Base-by-base conservation (phyloP, 176 grass and related monocot species). In the Hsuehochloa calcarea region DNA sequence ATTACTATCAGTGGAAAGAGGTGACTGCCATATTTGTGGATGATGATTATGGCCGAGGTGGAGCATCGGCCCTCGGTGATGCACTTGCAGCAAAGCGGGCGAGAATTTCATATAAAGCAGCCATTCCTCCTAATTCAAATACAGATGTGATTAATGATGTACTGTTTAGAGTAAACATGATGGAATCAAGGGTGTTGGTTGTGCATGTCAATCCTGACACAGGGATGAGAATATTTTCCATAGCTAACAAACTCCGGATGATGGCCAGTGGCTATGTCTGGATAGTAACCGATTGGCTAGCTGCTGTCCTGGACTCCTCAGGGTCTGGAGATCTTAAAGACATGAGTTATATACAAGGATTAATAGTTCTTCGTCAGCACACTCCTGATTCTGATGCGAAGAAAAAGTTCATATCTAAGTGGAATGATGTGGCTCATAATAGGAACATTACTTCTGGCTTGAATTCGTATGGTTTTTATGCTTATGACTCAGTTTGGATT, bases 271-370 rank as follows among this genome's bases (percentile, higher is more conserved):
- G 91, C 72, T 97, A 97, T 71, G 94, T 93, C 9, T 97, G 94
- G 94, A 97, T 97, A 68, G 91, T 89, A 84, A 93, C 94, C 25
- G 91, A 94, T 79, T 94, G 94, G 94, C 87, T 93, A 62, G 91
- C 94, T 80, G 79, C 94, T 72, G 91, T 94, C 88, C 55, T 97
- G 80, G 94, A 97, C 87, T 97, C 89, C n/a, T 89, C 87, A 2
- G 49, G 16, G 1, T 44, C 51, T 20, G 51, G 46, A 77, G 67
- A 83, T 75, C 31, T 43, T 54, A 88, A 90, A 79, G 65, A 27
- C 65, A 79, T 88, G 77, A 81, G 74, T 77, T 76, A 88, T 85
- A 84, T 92, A 84, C 91, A 97, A 65, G 91, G 94, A 73, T 61
- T 88, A 75, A 88, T 97, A 81, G 65, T 97, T 80, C 89, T 97